Percentiles rank a stretch among this genome's conserved stretches.
Evolutionary conservation across 495 filamentous ascomycete species (phyloP).

Genomic region (Talaromyces adpressus): DNA sequence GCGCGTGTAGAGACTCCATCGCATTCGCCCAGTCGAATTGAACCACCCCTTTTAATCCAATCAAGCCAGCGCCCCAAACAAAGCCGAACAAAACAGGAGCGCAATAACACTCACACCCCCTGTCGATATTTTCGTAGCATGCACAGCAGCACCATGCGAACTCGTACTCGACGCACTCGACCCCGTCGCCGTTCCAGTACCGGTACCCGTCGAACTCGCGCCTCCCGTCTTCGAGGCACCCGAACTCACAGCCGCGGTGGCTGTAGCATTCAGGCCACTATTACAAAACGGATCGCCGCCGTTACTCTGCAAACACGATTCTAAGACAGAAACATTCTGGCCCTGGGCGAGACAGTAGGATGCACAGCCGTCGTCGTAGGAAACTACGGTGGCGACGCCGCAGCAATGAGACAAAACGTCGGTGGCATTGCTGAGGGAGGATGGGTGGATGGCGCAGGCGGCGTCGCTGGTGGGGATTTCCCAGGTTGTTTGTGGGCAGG

Average conservation of each 20-base stretch:
- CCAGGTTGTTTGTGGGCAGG: conserved; percentile 2
- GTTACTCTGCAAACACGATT: conserved; percentile 26
- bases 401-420: conserved; percentile 40
- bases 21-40: no score
- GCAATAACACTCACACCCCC: conserved; percentile 28
- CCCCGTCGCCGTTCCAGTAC: conserved; percentile 13
- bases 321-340: conserved; percentile 29
- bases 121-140: conserved; percentile 17
- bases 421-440: conserved; percentile 24
- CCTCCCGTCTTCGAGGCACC: conserved; percentile 15
- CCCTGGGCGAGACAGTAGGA: conserved; percentile 44
- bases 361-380: conserved; percentile 40
- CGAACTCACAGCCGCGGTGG: conserved; percentile 24
- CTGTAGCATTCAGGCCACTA: conserved; percentile 25
- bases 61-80: conserved; percentile 23
- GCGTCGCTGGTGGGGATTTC: conserved; percentile 35
- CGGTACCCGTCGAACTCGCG: conserved; percentile 12
- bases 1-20: no score
- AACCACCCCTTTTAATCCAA: no score
- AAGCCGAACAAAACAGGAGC: conserved; percentile 28
- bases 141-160: conserved; percentile 10
- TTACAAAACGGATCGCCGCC: conserved; percentile 36
- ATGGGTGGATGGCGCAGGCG: conserved; percentile 32
- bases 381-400: conserved; percentile 26
- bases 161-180: conserved; percentile 13